Evolutionary conservation across 345 rosid species (phyloP).

Genomic region (Balakata baccata): DNA sequence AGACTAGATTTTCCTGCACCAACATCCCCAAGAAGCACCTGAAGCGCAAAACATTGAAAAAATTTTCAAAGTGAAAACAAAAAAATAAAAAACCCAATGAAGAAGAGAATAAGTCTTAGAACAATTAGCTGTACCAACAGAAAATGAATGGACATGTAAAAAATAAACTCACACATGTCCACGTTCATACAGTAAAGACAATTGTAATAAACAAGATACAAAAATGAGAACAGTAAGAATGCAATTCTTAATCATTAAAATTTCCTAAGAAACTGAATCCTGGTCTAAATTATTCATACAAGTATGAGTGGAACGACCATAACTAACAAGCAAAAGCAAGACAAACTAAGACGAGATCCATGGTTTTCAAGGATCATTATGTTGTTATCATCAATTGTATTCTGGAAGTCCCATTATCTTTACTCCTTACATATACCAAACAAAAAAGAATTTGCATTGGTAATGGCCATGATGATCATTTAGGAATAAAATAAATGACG

Average conservation of each 20-base stretch:
- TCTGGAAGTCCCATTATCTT: neutral
- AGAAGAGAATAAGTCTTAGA: too few species aligned
- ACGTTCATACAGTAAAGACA: neutral
- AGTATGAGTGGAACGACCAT: neutral
- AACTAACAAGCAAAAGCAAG: neutral
- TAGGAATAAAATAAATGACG: neutral
- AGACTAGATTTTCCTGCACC: slow-evolving; percentile 97
- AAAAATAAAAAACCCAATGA: neutral
- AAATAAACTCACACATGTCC: neutral
- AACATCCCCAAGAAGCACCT: slow-evolving; percentile 96
- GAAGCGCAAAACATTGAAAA: slow-evolving; percentile 22
- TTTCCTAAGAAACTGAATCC: neutral
- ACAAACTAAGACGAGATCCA: neutral
- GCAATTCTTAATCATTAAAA: too few species aligned
- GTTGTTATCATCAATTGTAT: neutral
- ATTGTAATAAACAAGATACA: neutral
- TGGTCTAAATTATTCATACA: neutral
- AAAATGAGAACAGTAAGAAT: too few species aligned
- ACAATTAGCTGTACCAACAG: too few species aligned
- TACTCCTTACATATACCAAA: neutral
- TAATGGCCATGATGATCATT: neutral
- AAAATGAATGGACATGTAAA: neutral
- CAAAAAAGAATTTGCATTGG: neutral
- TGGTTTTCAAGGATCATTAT: neutral
- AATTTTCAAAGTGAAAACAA: neutral